A percentile compares a stretch with the other conserved stretches of the same genome.
Conservation (phyloP, 331 rosid species). For the Prunus yedoensis region DNA sequence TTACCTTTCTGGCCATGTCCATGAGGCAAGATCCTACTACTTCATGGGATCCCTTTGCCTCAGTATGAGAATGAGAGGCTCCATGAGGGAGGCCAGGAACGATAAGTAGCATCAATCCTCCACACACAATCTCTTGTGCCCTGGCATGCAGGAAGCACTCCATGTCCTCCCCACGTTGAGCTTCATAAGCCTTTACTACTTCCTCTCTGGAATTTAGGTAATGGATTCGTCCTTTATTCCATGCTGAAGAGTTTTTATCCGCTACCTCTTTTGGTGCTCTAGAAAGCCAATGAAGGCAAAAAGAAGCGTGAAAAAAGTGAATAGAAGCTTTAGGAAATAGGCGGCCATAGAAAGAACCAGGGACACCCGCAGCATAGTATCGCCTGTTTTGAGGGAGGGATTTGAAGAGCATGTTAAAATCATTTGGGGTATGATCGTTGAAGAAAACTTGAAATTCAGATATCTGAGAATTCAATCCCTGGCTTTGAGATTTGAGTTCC, state of each 20-base stretch:
- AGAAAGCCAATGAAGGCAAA: constrained; percentile 11
- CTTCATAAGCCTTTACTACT: constrained; percentile 5
- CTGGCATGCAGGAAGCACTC: constrained; percentile 10
- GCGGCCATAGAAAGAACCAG: constrained; percentile 25
- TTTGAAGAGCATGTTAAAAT: constrained; percentile 15
- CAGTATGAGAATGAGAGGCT: background rate
- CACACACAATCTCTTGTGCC: constrained; percentile 13
- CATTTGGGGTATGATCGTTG: background rate
- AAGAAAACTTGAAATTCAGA: constrained; percentile 12
- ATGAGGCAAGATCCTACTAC: constrained; percentile 4
- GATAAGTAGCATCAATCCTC: constrained; percentile 11
- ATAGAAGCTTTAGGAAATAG: constrained; percentile 21
- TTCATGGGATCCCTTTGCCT: background rate
- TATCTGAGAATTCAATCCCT: background rate
- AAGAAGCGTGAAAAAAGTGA: constrained; percentile 2
- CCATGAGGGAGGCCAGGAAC: background rate
- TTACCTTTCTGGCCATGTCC: constrained; percentile 15
- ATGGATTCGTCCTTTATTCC: constrained; percentile 19
- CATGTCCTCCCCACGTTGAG: constrained; percentile 8
- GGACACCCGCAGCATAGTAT: constrained; percentile 19
- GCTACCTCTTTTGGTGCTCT: constrained; percentile 6
- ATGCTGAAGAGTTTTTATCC: constrained; percentile 5
- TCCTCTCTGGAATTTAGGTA: constrained; percentile 15
- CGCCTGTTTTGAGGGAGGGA: constrained; percentile 22
- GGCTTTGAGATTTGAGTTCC: background rate